phyloP scores from a whole-genome alignment of 352 stramenopile species.

The Globisporangium orthogonon region DNA sequence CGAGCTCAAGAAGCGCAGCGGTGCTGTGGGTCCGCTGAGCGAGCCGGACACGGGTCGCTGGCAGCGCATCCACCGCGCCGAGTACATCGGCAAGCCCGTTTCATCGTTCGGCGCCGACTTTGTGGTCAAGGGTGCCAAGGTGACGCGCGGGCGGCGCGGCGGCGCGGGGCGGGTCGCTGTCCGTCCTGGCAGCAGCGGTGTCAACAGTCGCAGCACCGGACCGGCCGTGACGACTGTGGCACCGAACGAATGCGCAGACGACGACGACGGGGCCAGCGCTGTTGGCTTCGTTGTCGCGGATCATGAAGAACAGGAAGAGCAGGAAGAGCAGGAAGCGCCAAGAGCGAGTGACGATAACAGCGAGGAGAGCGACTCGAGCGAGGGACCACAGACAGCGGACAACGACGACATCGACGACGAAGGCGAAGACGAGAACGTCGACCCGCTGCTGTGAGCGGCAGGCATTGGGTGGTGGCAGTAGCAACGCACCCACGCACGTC shows the following conservation, averaged over 20 bases:
- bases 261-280: background rate
- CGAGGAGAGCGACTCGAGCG: background rate
- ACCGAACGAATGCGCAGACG: background rate
- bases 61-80: slow-evolving; percentile 51
- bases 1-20: slow-evolving; percentile 37
- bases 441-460: background rate
- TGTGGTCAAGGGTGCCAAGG: slow-evolving; percentile 50
- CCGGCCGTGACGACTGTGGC: too few relatives aligned
- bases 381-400: background rate
- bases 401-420: background rate
- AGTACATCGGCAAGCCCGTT: slow-evolving; percentile 60
- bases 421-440: background rate
- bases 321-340: background rate
- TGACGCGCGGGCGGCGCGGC: slow-evolving; percentile 21
- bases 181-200: background rate
- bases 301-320: background rate
- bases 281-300: background rate
- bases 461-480: too few relatives aligned
- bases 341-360: background rate
- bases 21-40: slow-evolving; percentile 5
- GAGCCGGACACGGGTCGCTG: slow-evolving; percentile 60
- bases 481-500: background rate
- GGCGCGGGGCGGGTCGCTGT: background rate
- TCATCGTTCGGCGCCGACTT: slow-evolving; percentile 66
- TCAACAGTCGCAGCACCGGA: background rate